Evolutionary conservation across 495 filamentous ascomycete species (phyloP).

Genomic region (Penicillium pulvis): DNA sequence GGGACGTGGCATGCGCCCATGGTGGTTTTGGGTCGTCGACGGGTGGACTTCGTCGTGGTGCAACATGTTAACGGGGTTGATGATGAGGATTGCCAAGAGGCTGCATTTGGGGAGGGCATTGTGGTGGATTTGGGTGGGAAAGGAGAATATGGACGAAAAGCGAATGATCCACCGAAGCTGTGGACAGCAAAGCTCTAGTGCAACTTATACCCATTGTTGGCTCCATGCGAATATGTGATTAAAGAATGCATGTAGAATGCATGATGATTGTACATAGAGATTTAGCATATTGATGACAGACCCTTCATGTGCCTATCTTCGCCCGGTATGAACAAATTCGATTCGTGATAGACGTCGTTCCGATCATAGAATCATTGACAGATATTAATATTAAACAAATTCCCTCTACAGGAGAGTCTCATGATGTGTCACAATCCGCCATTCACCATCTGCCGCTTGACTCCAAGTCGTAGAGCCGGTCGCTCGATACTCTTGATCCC

Average conservation of each 20-base stretch:
- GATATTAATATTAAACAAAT: neutral
- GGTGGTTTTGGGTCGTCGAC: constrained; percentile 73
- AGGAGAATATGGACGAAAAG: constrained; percentile 29
- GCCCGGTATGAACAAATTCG: neutral
- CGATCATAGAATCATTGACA: constrained; percentile 2
- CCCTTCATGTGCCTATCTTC: neutral
- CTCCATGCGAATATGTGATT: neutral
- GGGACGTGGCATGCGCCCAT: constrained; percentile 99
- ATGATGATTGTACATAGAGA: neutral
- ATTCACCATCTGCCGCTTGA: constrained; percentile 49
- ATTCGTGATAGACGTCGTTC: constrained; percentile 1
- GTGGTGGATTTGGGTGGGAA: constrained; percentile 35
- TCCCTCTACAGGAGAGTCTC: constrained; percentile 38
- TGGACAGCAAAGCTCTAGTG: constrained; percentile 29
- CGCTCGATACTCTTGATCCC: constrained; percentile 31
- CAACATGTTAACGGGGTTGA: constrained; percentile 85
- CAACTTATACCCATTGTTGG: neutral
- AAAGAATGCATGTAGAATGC: neutral
- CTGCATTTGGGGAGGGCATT: constrained; percentile 51
- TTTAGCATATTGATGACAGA: neutral
- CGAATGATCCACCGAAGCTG: constrained; percentile 36
- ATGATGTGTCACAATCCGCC: constrained; percentile 41
- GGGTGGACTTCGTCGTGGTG: constrained; percentile 82
- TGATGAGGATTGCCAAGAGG: constrained; percentile 90
- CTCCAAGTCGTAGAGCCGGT: constrained; percentile 47